Base-by-base conservation (phyloP, 2,329 filamentous ascomycete genomes). In the Paecilomyces formosus region DNA sequence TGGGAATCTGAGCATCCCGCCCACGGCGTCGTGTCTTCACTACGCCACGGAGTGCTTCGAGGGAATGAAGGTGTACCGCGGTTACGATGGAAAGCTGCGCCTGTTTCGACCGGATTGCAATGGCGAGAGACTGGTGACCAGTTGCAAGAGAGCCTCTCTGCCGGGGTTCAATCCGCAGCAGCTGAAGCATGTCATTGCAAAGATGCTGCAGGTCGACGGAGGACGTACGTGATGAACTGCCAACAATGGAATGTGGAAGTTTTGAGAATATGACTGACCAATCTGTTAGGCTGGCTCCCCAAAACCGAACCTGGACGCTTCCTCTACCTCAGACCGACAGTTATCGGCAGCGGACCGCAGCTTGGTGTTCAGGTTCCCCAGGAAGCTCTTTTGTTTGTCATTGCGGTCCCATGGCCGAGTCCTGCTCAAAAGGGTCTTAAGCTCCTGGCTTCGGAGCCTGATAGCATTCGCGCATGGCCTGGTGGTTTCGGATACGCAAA, bases 11-110 rank as follows among this genome's bases (percentile, higher is more conserved):
- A 82, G 82, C 62, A 85, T 96, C 68, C 88, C 90, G 78, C 91
- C 91, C 35, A 92, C 88, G 3, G 89, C 90, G 13, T 89, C 86
- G 3, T 86, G 87, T 61, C 82, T 96, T 60, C 91, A 96, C 81
- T 96, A 96, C 76, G 91, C 90, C 11, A 95, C 90, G 54, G 88
- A 93, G 75, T 95, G 91, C 74, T 96, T 95, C 77, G 91, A 96
- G 76, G 91, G 91, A 12, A 81, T 87, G 78, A 96, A 95, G 76
- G 84, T 85, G 53, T 85, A 85, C 72, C 86, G 84, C 69, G 77
- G 86, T 71, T 75, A 82, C 64, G 88, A 93, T 72, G 87, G 87
- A 66, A 83, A 82, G 67, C 81, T 92, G 57, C 86, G 89, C 60
- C 78, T 92, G 58, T 93, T 93, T 82, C 86, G 89, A n/a, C 87